Evolutionary conservation across 2,329 filamentous ascomycete species (phyloP).

Genomic region (Pseudogymnoascus sp.): DNA sequence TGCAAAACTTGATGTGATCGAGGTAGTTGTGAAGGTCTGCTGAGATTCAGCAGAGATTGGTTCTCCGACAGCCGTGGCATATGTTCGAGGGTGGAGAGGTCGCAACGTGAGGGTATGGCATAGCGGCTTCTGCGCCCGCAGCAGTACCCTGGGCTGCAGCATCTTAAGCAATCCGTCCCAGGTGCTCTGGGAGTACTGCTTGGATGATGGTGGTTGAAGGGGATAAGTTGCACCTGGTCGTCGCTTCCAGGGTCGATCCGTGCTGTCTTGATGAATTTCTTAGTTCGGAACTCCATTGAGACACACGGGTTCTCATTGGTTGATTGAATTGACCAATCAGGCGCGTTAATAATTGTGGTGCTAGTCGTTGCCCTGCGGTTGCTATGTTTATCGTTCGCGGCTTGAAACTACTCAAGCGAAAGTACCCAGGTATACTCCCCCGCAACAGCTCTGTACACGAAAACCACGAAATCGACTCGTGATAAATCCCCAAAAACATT

Average conservation of each 20-base stretch:
- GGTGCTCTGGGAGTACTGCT: neutral
- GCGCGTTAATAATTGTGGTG: neutral
- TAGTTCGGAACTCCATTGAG: neutral
- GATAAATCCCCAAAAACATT: neutral
- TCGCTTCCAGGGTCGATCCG: conserved; percentile 6
- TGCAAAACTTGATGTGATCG: conserved; percentile 30
- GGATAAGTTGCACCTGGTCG: conserved; percentile 1
- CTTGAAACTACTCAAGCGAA: conserved; percentile 8
- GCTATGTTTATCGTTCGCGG: conserved; percentile 8
- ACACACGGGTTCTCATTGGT: conserved; percentile 4
- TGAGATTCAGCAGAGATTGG: conserved; percentile 29
- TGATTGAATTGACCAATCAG: neutral
- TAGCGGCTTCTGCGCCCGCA: conserved; percentile 36
- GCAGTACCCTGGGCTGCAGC: conserved; percentile 58
- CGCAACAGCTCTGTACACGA: conserved; percentile 1
- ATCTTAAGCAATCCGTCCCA: conserved; percentile 32
- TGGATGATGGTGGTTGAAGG: conserved; percentile 13
- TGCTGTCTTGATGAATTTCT: conserved; percentile 3
- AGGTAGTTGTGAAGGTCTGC: conserved; percentile 28
- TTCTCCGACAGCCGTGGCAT: conserved; percentile 38
- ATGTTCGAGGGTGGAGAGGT: conserved; percentile 38
- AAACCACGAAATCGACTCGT: conserved; percentile 5
- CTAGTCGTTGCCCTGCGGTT: conserved; percentile 6
- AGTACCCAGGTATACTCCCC: conserved; percentile 5
- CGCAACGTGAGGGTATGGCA: conserved; percentile 38